Base-by-base conservation (phyloP, 345 rosid genomes). In the Euphorbia tirucalli region DNA sequence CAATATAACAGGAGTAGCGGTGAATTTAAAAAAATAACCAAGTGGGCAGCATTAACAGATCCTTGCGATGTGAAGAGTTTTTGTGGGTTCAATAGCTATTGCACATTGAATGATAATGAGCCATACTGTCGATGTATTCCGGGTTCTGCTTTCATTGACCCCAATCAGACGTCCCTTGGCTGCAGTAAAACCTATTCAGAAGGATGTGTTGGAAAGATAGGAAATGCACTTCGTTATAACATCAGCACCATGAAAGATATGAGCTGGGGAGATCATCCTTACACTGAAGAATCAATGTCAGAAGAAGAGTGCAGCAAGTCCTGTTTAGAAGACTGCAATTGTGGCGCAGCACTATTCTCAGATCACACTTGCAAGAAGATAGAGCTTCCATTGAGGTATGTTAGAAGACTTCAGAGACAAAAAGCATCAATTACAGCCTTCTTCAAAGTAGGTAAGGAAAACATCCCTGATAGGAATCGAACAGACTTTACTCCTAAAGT, bases 241-340 rank as follows among this genome's bases (percentile, higher is more conserved):
- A 71, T 80, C 30, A 11, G 0, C 0, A 22, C 0, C 13, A 0
- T 74, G 39, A 24, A 11, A 0, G 31, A n/a, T 11, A 0, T 63
- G 1, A 11, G 0, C 2, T 4, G 68, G 21, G 65, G 65, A 4
- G 28, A 35, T n/a, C 2, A 0, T 0, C 22, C 69, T 57, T 77
- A 81, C 35, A 25, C 0, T 5, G 0, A 5, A 0, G 16, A 55
- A 6, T 43, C 54, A 7, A 24, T 66, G 32, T 8, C 39, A 1
- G 25, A n/a, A 5, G 4, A 16, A 5, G 15, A 68, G 57, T 81
- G 84, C 67, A 28, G 66, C n/a, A 43, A 37, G 8, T 71, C 72
- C 1, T 78, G 84, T 54, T 63, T 68, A 15, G 24, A 78, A 15
- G 84, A 81, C 22, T 75, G 79, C 56, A 24, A 71, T 7, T 75